A percentile compares a stretch with the other conserved stretches of the same genome.
phyloP scores from a whole-genome alignment of 495 filamentous ascomycete species.

The Schizothecium vesticola region DNA sequence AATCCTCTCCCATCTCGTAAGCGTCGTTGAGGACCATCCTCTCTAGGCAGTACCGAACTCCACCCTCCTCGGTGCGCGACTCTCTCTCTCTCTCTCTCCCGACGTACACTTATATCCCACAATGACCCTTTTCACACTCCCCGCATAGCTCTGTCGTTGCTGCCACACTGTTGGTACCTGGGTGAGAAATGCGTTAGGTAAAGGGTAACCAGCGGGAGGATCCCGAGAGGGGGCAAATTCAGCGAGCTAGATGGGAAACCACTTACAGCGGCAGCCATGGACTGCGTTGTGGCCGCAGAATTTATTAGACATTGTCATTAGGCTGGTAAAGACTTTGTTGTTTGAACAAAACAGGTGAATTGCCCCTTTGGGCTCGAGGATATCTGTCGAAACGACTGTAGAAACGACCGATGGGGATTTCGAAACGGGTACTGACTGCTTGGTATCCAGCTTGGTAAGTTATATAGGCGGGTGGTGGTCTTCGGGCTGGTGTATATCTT shows the following conservation, averaged over 20 bases:
- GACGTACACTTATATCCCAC: background rate
- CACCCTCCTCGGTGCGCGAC: too few relatives aligned
- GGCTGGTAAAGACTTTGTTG: background rate
- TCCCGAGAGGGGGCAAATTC: background rate
- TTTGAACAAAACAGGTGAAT: background rate
- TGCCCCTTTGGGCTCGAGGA: background rate
- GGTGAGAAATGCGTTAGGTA: background rate
- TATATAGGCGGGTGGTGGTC: background rate
- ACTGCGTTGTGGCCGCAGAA: constrained; percentile 21
- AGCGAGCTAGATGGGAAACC: background rate
- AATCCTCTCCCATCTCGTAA: too few relatives aligned
- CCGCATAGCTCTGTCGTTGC: background rate
- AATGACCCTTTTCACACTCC: background rate
- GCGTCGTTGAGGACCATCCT: too few relatives aligned
- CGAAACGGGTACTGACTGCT: too few relatives aligned
- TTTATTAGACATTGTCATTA: constrained; percentile 19
- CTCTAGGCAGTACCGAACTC: too few relatives aligned
- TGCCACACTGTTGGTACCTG: background rate
- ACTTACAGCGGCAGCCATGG: constrained; percentile 14
- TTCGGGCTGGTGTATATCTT: background rate
- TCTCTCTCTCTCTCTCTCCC: too few relatives aligned
- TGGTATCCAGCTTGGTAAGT: background rate
- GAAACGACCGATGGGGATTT: too few relatives aligned
- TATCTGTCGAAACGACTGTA: background rate
- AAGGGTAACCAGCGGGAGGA: background rate